These are phyloP conservation scores for Solanum habrochaites DNA, from an alignment of 257 asterid genomes.

Conservation along the genomic window DNA sequence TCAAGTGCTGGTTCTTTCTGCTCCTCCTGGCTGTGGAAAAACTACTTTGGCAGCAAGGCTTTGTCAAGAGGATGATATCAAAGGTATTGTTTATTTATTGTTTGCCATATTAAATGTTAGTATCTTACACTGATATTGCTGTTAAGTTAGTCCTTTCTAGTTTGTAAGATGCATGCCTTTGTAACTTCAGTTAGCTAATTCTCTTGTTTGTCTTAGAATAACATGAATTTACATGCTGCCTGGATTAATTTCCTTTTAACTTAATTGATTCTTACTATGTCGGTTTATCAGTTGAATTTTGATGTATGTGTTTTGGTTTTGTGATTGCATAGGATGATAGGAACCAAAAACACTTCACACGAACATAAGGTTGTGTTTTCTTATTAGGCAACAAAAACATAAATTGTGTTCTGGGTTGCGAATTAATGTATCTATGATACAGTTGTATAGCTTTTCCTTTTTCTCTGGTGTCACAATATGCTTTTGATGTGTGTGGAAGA, in stretches of 20 bases:
- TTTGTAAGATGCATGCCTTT: background rate
- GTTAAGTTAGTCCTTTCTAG: background rate
- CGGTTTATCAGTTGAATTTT: background rate
- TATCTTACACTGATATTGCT: background rate
- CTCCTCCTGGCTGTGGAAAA: slow-evolving; percentile 33
- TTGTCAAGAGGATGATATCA: slow-evolving; percentile 13
- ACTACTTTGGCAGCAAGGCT: slow-evolving; percentile 17
- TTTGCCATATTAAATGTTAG: background rate
- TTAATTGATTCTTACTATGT: background rate
- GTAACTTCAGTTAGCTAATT: background rate
- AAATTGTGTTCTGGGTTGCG: background rate
- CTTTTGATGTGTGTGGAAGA: background rate
- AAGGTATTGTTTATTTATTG: slow-evolving; percentile 2
- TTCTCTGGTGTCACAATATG: no score
- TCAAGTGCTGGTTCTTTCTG: slow-evolving; percentile 19
- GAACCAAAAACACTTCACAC: background rate
- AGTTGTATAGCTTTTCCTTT: no score
- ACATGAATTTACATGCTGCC: background rate
- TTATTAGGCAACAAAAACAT: background rate
- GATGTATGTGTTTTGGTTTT: background rate
- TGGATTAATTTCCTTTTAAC: background rate
- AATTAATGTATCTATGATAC: no score
- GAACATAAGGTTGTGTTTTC: background rate
- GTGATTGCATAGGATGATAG: background rate
- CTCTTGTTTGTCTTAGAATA: background rate